Conservation (phyloP, 352 stramenopile genomes). For the Phytopythium helicoides region DNA sequence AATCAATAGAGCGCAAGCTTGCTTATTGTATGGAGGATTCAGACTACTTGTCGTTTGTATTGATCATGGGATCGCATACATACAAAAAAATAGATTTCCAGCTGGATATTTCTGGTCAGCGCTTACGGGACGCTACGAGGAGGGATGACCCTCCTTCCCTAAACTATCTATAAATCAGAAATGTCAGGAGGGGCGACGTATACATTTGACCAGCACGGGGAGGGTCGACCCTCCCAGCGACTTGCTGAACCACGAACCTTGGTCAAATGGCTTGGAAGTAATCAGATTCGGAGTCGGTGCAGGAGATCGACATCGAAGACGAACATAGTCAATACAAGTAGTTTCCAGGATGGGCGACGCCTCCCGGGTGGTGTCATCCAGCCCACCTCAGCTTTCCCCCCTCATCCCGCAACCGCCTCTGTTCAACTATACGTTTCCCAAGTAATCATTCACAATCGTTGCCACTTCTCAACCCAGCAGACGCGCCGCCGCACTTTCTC, state of each 20-base stretch:
- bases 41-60: no score
- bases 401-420: not conserved
- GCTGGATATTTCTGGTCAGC: slow-evolving; percentile 1
- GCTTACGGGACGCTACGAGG: no score
- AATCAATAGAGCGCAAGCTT: no score
- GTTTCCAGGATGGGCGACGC: not conserved
- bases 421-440: not conserved
- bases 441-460: not conserved
- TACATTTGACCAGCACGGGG: not conserved
- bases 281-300: no score
- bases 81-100: no score
- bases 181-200: not conserved
- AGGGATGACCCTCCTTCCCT: not conserved
- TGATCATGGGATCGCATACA: no score
- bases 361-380: slow-evolving; percentile 2
- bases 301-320: no score
- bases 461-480: not conserved
- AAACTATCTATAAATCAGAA: not conserved
- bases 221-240: not conserved
- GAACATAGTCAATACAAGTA: no score
- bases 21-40: no score
- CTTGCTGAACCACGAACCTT: no score
- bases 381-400: not conserved
- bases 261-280: no score
- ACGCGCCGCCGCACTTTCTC: no score